Base-by-base conservation (phyloP, 805 yeast genomes). In the Starmerella tilneyi region DNA sequence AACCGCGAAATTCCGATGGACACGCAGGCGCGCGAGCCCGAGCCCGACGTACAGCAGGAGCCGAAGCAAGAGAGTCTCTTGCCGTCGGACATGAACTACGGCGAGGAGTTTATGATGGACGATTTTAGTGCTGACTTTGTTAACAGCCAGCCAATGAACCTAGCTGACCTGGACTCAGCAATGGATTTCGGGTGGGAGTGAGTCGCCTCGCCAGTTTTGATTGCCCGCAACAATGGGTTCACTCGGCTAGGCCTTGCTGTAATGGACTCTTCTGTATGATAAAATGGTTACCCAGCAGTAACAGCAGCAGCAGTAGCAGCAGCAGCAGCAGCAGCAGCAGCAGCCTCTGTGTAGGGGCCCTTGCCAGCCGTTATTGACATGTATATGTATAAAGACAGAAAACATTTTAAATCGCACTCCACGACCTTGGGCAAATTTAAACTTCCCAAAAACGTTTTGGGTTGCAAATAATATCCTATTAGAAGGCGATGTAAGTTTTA, bases 91-190 rank as follows among this genome's bases (percentile, higher is more conserved):
- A 16, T 21, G 19, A 32, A 31, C 37, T 24, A 24, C 12, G 37
- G 37, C 29, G 31, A 41, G 13, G 36, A 41, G 44, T 41, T 30
- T 13, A 24, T 19, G 26, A 31, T 31, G 27, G 27, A 30, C 12
- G 52, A 44, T 21, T 43, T 47, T 30, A 53, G 48, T 11, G 43
- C 43, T 28, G 54, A 53, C 36, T 54, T 52, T 26, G 45, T 49
- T 30, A 50, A 52, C 21, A 38, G 48, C 19, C 50, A 53, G 34
- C 58, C 58, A 0, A 56, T 55, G 59, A 52, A 56, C 15, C 48
- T 56, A 15, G 60, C 52, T 4, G 60, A 56, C 43, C 52, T 56
- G 7, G 60, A 56, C 35, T 46, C 52, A 8, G 59, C 60, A 3
- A 56, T 56, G 56, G 49, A 53, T 21, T 48, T 51, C 21, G 55